Evolutionary conservation across 2,329 filamentous ascomycete species (phyloP).

Genomic region (Fusarium aywerte): DNA sequence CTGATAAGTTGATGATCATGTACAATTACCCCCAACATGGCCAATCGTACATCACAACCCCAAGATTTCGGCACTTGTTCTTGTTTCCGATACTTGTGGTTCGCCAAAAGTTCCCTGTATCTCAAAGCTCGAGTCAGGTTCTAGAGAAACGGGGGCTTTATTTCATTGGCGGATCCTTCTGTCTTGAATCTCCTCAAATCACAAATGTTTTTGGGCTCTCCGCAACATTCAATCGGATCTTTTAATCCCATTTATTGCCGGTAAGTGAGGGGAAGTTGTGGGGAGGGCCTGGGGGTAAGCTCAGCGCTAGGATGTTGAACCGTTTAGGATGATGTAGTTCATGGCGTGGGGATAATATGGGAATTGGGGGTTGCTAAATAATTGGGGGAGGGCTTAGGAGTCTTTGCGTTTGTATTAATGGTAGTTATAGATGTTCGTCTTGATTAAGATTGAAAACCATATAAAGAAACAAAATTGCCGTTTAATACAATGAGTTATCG

Average conservation of each 20-base stretch:
- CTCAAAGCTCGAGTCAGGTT: background rate
- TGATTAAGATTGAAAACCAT: background rate
- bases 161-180: background rate
- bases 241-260: background rate
- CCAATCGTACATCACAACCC: background rate
- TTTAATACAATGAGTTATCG: background rate
- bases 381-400: background rate
- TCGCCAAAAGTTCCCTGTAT: background rate
- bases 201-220: background rate
- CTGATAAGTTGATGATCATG: background rate
- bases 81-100: constrained; percentile 3
- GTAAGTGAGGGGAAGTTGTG: constrained; percentile 22
- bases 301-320: background rate
- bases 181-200: background rate
- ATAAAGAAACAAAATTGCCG: background rate
- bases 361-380: constrained; percentile 4
- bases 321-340: background rate
- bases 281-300: constrained; percentile 20
- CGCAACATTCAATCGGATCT: too few relatives aligned
- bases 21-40: background rate
- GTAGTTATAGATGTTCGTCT: background rate
- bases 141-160: background rate
- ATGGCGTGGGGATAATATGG: background rate
- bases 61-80: constrained; percentile 10
- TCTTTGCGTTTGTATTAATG: background rate